Base-by-base conservation (phyloP, 192 early-diverging fungal species). In the Coemansia sp. region DNA sequence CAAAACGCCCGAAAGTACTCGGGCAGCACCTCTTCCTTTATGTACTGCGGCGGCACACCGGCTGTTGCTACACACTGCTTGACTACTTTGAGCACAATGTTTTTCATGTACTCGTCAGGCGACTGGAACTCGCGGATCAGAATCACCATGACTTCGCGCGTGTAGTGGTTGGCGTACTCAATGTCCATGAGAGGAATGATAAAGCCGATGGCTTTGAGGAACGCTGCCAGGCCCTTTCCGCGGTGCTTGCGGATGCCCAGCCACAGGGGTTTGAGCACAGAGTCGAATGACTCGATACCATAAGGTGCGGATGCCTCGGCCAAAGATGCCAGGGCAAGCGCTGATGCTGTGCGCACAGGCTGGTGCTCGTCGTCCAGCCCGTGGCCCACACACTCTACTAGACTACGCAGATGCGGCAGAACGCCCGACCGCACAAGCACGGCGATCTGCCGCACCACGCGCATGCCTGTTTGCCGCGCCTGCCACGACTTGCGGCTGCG, bases 21-120 rank as follows among this genome's bases (percentile, higher is more conserved):
- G 12, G 94, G 94, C 20, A 99, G 71, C 60, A 99, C 95, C 45
- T 96, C 92, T 56, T 85, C 84, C 60, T 90, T 90, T 62, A 99
- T 91, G 69, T 94, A 96, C 41, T 74, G 74, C 7, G 90, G 86
- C 39, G 89, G 88, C 6, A 98, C 92, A 39, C 96, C 97, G 19
- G 95, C 93, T 0, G 97, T 96, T 1, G 88, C 89, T 5, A 91
- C 90, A 76, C 97, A 99, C 74, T 98, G 97, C 68, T 94, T 94
- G 57, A 98, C 88, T 3, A 97, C 97, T 74, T 94, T 94, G 29
- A 99, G 85, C 14, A 99, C 96, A 81, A 98, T 94, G 84, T 93
- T 95, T 58, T 95, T 95, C 95, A 98, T 99, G 63, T 97, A 92
- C 72, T 96, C 95, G 69, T 99, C 96, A 29, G 94, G 92, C 14